A percentile compares a stretch with the other conserved stretches of the same genome.
phyloP scores from a whole-genome alignment of 2,329 filamentous ascomycete genomes.

The Colletotrichum cereale region DNA sequence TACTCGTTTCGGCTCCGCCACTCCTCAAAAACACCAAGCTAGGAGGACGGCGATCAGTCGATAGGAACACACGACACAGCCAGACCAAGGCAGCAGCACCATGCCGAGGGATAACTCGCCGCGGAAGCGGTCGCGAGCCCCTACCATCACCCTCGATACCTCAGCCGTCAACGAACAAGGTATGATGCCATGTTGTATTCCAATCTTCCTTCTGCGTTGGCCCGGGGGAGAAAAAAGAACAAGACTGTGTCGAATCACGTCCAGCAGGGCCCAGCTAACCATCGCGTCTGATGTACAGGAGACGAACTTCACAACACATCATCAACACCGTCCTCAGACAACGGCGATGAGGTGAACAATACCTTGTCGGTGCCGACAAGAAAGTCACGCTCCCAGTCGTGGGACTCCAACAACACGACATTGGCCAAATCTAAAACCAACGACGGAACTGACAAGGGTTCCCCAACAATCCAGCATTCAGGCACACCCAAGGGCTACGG shows the following conservation, averaged over 20 bases:
- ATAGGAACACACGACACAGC: neutral
- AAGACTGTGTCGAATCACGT: neutral
- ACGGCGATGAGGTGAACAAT: conserved; percentile 38
- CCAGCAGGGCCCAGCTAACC: conserved; percentile 21
- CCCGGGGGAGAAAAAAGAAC: neutral
- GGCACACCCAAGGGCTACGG: conserved; percentile 39
- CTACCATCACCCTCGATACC: conserved; percentile 41
- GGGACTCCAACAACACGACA: conserved; percentile 40
- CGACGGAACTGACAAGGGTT: conserved; percentile 34
- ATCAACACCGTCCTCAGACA: conserved; percentile 30
- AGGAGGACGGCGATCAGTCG: neutral
- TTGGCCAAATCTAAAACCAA: conserved; percentile 37
- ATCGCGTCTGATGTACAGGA: conserved; percentile 19
- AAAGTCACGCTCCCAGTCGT: conserved; percentile 40
- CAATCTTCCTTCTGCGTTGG: conserved; percentile 11
- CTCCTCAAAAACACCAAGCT: neutral
- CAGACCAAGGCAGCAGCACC: neutral
- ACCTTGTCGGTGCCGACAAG: conserved; percentile 41
- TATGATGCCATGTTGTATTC: conserved; percentile 33
- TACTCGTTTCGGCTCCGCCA: neutral
- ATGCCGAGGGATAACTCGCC: conserved; percentile 33
- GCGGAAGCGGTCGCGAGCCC: conserved; percentile 36
- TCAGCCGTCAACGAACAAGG: conserved; percentile 41
- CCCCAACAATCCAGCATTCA: conserved; percentile 18
- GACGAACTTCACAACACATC: conserved; percentile 19